Evolutionary conservation across 306 rosid species (phyloP).

Genomic region (Bauhinia variegata): DNA sequence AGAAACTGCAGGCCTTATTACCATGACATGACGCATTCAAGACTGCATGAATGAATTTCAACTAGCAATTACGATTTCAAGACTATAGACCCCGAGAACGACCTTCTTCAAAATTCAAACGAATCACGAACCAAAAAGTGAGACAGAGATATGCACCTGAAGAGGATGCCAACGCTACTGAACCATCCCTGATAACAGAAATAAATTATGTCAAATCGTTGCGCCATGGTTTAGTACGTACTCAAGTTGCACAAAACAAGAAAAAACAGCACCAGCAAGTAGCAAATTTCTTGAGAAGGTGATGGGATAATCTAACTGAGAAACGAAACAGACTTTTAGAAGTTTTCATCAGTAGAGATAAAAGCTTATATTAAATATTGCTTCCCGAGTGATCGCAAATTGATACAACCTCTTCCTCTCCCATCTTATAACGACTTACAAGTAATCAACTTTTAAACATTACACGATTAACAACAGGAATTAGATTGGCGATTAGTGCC

Average conservation of each 20-base stretch:
- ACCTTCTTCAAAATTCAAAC: too few relatives aligned
- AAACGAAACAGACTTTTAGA: neutral
- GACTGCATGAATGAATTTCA: too few relatives aligned
- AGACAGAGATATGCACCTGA: slow-evolving; percentile 19
- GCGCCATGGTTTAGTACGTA: neutral
- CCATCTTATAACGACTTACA: neutral
- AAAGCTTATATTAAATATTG: neutral
- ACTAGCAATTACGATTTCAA: too few relatives aligned
- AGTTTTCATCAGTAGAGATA: slow-evolving; percentile 8
- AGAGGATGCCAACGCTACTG: slow-evolving; percentile 28
- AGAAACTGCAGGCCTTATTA: too few relatives aligned
- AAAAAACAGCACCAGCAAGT: neutral
- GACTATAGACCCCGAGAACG: too few relatives aligned
- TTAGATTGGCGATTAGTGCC: too few relatives aligned
- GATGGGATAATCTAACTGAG: too few relatives aligned
- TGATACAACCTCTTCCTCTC: neutral
- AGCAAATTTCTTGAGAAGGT: neutral
- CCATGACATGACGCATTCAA: too few relatives aligned
- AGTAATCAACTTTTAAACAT: neutral
- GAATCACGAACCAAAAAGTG: slow-evolving; percentile 11
- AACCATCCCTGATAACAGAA: slow-evolving; percentile 29
- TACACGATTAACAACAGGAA: too few relatives aligned
- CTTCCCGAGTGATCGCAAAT: slow-evolving; percentile 6
- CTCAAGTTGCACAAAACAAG: neutral
- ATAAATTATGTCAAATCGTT: slow-evolving; percentile 4